These are phyloP conservation scores for Naematelia encephala DNA, from an alignment of 768 basidiomycete genomes.

Conservation along the genomic window DNA sequence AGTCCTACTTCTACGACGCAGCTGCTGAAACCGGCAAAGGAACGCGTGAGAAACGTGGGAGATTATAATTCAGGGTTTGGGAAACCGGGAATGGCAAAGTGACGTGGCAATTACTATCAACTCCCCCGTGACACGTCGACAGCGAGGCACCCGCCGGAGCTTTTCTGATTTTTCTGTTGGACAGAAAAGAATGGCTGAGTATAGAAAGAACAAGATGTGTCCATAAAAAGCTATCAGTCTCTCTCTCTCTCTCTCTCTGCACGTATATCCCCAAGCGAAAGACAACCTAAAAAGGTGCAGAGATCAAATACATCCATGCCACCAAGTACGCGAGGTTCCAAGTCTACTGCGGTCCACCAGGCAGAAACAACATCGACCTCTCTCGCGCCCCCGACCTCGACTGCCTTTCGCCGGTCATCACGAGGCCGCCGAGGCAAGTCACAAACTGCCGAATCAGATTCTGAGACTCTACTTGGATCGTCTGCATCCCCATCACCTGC, in stretches of 20 bases:
- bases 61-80: not conserved
- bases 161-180: no score
- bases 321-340: not conserved
- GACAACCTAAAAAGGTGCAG: not conserved
- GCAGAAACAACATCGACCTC: not conserved
- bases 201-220: no score
- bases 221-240: not conserved
- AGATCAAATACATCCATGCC: not conserved
- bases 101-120: not conserved
- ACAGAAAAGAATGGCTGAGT: no score
- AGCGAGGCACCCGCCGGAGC: not conserved
- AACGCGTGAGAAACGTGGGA: conserved; percentile 5
- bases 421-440: not conserved
- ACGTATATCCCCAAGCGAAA: not conserved
- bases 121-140: not conserved
- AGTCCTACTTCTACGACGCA: not conserved
- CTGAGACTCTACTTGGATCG: not conserved
- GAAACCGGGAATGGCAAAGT: no score
- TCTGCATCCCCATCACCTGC: conserved; percentile 1
- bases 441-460: not conserved
- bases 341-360: not conserved
- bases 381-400: not conserved
- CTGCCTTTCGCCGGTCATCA: not conserved
- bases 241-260: not conserved
- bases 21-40: not conserved